Evolutionary conservation across 208 protist species (phyloP).

Genomic region (Tritrichomonas foetus): DNA sequence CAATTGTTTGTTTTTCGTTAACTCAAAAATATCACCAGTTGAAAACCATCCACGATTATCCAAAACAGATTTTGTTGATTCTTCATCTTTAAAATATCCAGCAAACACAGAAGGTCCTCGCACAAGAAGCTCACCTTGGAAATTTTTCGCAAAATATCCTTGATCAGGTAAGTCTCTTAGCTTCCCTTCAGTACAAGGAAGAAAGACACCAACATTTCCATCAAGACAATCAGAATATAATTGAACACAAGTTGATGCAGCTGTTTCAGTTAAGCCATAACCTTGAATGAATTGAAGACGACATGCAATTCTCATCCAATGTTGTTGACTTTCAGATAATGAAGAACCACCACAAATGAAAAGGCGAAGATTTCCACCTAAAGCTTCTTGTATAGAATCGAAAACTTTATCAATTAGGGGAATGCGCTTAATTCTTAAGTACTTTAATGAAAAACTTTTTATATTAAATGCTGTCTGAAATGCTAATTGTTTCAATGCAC

Average conservation of each 20-base stretch:
- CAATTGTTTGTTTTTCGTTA: neutral
- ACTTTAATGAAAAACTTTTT: neutral
- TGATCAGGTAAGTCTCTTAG: neutral
- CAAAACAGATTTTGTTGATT: neutral
- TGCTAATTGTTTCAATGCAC: neutral
- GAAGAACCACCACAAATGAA: slow-evolving; percentile 37
- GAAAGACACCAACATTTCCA: neutral
- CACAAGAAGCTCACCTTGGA: neutral
- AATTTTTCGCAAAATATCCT: neutral
- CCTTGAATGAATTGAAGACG: slow-evolving; percentile 21
- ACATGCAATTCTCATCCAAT: slow-evolving; percentile 38
- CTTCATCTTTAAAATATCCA: slow-evolving; percentile 28
- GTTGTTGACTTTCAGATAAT: neutral
- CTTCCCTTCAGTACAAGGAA: neutral
- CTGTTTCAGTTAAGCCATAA: slow-evolving; percentile 47
- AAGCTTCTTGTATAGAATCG: neutral
- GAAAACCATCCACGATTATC: neutral
- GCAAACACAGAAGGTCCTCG: neutral
- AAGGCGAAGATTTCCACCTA: neutral
- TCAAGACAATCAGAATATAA: neutral
- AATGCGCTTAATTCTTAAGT: neutral
- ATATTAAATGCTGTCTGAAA: neutral
- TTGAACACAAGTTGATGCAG: neutral
- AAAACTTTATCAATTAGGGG: neutral
- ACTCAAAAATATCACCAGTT: slow-evolving; percentile 19